Evolutionary conservation across 2,329 filamentous ascomycete species (phyloP).

Genomic region (Talaromyces rugulosus): DNA sequence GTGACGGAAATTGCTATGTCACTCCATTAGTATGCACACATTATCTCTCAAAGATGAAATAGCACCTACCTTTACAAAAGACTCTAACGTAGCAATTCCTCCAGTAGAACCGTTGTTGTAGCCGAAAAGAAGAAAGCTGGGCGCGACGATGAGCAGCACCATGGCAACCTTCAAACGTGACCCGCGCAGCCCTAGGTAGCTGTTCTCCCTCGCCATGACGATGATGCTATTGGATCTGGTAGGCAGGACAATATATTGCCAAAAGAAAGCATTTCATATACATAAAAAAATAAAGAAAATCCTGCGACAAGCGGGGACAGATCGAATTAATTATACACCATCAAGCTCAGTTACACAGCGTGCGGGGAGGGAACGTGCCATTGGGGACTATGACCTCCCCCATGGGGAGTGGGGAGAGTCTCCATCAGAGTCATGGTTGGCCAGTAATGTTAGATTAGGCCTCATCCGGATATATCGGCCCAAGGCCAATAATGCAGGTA

Average conservation of each 20-base stretch:
- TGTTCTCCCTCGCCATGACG: background rate
- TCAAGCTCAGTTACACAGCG: no score
- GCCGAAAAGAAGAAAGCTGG: constrained; percentile 8
- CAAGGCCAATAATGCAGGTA: background rate
- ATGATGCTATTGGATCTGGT: no score
- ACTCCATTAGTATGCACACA: background rate
- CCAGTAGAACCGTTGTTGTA: constrained; percentile 11
- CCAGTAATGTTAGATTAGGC: background rate
- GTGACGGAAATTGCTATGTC: constrained; percentile 42
- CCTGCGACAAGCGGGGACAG: background rate
- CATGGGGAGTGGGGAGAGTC: background rate
- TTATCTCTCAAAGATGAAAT: no score
- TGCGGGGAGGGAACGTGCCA: background rate
- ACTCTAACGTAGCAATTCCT: constrained; percentile 2
- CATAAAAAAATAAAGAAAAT: background rate
- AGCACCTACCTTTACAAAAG: constrained; percentile 5
- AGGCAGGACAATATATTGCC: background rate
- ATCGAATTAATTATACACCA: no score
- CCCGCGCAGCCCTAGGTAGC: constrained; percentile 64
- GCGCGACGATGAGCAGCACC: constrained; percentile 51
- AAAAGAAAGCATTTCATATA: no score
- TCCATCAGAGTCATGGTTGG: background rate
- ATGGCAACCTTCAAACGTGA: constrained; percentile 63
- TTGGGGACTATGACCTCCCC: background rate
- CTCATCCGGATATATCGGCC: background rate